These are phyloP conservation scores for Plectranthus barbatus DNA, from an alignment of 257 asterid genomes.

Conservation along the genomic window DNA sequence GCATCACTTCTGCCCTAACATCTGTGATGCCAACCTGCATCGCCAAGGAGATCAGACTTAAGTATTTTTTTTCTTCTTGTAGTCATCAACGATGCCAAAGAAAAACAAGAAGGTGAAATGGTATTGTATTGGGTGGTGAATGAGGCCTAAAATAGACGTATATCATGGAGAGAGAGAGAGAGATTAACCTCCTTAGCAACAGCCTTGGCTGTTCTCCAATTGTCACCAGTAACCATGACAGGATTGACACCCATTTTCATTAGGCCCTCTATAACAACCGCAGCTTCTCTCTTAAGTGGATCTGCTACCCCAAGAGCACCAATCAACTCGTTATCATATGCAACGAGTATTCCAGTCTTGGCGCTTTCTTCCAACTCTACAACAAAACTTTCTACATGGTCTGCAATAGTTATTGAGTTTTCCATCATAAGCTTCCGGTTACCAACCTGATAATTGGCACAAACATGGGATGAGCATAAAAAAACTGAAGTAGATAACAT, in stretches of 20 bases:
- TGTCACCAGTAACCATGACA: conserved; percentile 98
- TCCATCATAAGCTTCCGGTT: conserved; percentile 77
- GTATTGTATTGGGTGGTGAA: too few species aligned
- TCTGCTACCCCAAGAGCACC: conserved; percentile 96
- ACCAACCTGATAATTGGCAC: conserved; percentile 52
- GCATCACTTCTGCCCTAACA: conserved; percentile 96
- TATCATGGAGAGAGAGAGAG: neutral
- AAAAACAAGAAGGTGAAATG: neutral
- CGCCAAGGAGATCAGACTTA: neutral
- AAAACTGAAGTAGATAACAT: neutral
- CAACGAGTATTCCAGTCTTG: conserved; percentile 81
- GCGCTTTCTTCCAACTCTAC: conserved; percentile 93
- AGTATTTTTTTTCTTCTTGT: neutral
- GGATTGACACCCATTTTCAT: conserved; percentile 82
- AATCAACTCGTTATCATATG: conserved; percentile 38
- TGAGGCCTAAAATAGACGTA: too few species aligned
- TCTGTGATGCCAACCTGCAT: conserved; percentile 87
- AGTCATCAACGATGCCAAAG: neutral
- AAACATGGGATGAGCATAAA: conserved; percentile 13
- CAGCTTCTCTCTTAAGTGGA: conserved; percentile 96
- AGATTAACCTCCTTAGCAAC: conserved; percentile 87
- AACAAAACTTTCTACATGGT: conserved; percentile 59
- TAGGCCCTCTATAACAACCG: conserved; percentile 87
- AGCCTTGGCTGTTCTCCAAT: conserved; percentile 95
- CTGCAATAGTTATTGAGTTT: conserved; percentile 41